Conservation (phyloP, 2,329 filamentous ascomycete species). For the Sporothrix luriei region DNA sequence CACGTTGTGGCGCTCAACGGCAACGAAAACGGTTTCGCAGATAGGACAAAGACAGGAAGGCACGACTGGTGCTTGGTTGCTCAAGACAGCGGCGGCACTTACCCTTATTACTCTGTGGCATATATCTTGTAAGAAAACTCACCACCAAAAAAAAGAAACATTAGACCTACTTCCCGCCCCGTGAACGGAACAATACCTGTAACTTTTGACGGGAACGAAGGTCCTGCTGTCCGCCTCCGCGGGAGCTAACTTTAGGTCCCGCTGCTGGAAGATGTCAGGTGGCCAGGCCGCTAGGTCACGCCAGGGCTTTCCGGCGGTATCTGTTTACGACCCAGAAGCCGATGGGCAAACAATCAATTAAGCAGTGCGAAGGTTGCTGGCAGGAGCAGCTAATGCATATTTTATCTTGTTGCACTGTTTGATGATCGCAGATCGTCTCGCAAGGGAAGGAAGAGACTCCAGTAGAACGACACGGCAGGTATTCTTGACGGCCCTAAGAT, state of each 20-base stretch:
- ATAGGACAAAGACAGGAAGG: background rate
- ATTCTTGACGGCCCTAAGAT: too few species aligned
- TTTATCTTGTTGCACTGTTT: constrained; percentile 8
- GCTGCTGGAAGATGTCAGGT: background rate
- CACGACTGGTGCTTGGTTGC: background rate
- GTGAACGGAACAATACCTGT: background rate
- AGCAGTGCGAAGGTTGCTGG: background rate
- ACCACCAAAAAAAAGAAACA: background rate
- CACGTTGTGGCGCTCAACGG: background rate
- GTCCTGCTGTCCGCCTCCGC: background rate
- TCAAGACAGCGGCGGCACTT: background rate
- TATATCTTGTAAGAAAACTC: background rate
- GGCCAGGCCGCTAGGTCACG: background rate
- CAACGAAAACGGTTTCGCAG: background rate
- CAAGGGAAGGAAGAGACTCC: background rate
- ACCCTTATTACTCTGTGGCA: background rate
- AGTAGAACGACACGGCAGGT: background rate
- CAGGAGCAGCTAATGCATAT: background rate
- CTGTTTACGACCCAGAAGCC: background rate
- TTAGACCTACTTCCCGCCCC: too few species aligned
- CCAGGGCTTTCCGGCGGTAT: constrained; percentile 1
- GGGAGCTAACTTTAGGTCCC: constrained; percentile 24
- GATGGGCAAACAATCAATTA: background rate
- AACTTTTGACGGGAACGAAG: background rate
- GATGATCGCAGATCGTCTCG: constrained; percentile 11